Evolutionary conservation across 1,284 basidiomycete genomes (phyloP).

Genomic region (Cryptococcus neoformans): DNA sequence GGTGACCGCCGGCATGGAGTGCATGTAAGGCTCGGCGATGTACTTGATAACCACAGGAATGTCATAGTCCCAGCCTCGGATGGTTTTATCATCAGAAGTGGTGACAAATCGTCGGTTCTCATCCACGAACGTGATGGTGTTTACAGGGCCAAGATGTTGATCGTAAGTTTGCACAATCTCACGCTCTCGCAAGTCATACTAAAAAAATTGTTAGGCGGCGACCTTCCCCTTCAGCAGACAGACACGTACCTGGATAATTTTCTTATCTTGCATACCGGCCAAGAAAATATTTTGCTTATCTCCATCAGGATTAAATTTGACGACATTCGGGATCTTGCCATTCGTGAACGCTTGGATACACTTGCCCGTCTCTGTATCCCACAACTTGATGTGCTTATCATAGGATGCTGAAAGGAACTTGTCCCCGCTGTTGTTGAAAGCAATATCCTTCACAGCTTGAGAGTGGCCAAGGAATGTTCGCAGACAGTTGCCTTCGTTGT

Average conservation of each 20-base stretch:
- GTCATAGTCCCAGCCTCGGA: conserved; percentile 98
- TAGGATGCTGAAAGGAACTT: conserved; percentile 91
- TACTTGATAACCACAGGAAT: conserved; percentile 99
- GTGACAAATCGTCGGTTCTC: conserved; percentile 96
- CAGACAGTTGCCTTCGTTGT: conserved; percentile 93
- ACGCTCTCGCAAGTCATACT: conserved; percentile 92
- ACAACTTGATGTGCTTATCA: conserved; percentile 96
- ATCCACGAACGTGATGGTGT: conserved; percentile 96
- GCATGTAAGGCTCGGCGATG: conserved; percentile 99
- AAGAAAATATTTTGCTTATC: conserved; percentile 97
- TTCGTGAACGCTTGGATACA: conserved; percentile 94
- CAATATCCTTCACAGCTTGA: conserved; percentile 93
- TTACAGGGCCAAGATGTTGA: conserved; percentile 96
- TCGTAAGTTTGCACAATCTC: conserved; percentile 98
- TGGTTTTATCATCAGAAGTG: conserved; percentile 98
- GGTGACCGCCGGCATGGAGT: conserved; percentile 98
- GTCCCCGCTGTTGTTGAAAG: conserved; percentile 88
- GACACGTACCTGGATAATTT: conserved; percentile 82
- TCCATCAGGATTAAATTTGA: conserved; percentile 91
- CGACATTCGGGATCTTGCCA: conserved; percentile 92
- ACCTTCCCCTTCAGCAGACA: neutral
- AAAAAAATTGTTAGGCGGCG: neutral
- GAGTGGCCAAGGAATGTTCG: conserved; percentile 97
- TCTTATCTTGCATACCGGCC: conserved; percentile 99
- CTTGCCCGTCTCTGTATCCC: conserved; percentile 97